A percentile compares a stretch with the other conserved stretches of the same genome.
phyloP scores from a whole-genome alignment of 306 rosid genomes.

The Vigna angularis region DNA sequence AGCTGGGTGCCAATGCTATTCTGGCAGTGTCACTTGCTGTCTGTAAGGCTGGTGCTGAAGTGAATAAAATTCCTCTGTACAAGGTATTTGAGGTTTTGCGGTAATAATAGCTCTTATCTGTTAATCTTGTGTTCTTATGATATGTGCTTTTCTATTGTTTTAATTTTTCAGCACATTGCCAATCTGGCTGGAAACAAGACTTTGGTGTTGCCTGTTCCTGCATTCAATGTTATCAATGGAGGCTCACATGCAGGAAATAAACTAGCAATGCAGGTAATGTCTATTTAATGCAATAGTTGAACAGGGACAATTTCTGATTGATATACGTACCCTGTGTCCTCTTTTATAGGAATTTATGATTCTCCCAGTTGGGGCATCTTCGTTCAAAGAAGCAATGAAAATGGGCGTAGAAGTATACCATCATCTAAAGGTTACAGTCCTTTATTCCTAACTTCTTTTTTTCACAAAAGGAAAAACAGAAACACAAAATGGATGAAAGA shows the following conservation, averaged over 20 bases:
- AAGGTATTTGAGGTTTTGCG: conserved; percentile 55
- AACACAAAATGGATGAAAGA: neutral
- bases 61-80: conserved; percentile 86
- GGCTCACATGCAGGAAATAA: conserved; percentile 99
- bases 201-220: conserved; percentile 91
- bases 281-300: neutral
- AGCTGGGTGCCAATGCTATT: conserved; percentile 99
- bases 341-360: conserved; percentile 92
- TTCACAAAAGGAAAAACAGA: neutral
- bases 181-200: conserved; percentile 92
- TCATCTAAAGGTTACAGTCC: conserved; percentile 69
- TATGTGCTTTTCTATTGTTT: conserved; percentile 27
- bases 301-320: neutral
- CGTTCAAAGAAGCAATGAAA: conserved; percentile 99
- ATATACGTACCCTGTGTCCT: conserved; percentile 4
- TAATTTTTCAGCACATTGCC: conserved; percentile 83
- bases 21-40: conserved; percentile 96
- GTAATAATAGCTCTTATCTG: neutral
- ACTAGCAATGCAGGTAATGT: conserved; percentile 93
- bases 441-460: neutral
- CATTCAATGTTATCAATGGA: conserved; percentile 98
- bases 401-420: conserved; percentile 99
- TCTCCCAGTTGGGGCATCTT: conserved; percentile 93
- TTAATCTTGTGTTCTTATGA: conserved; percentile 35
- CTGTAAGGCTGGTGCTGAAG: conserved; percentile 91